Base-by-base conservation (phyloP, 257 asterid genomes). In the Lithospermum erythrorhizon region DNA sequence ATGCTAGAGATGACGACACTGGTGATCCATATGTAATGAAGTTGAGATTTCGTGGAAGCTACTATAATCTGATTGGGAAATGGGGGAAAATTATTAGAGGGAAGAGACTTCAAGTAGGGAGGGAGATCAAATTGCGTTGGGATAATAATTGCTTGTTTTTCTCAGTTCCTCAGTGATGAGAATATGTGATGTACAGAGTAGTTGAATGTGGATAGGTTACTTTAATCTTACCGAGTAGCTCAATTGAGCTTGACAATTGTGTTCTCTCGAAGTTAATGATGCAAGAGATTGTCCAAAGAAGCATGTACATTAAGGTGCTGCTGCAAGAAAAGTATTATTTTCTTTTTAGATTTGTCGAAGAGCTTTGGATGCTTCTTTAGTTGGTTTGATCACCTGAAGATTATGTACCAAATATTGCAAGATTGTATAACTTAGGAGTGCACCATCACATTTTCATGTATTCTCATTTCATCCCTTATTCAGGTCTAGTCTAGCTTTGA, bases 81-180 rank as follows among this genome's bases (percentile, higher is more conserved):
- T 87, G 95, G 95, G 95, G 95, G 10, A 81, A 84, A 74, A 81
- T 86, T 58, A 75, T 86, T 58, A 70, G 95, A 78, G 93, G 77
- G 71, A 86, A 76, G 82, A 77, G 79, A 48, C 87, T 86, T 27
- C 81, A 75, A 6, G 85, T 74, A 24, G 89, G 95, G 61, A 83
- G 70, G 70, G 95, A 86, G 83, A 79, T 86, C 68, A 81, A 79
- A 59, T 69, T 86, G 48, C 82, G 85, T 19, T 86, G 91, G 91
- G 87, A 79, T 14, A 78, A 78, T 59, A 82, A 81, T 65, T 82
- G 87, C 80, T 82, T 85, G 79, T 68, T 78, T 64, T 85, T 85
- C 77, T 78, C 87, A 30, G 87, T 82, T 70, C 83, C 90, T 70
- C 79, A 71, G 24, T 73, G 66, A 66, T 67, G 58, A 61, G 21